A percentile compares a stretch with the other conserved stretches of the same genome.
These are phyloP conservation scores for Melocanna baccifera DNA, from an alignment of 176 grass and related monocot species.

Conservation along the genomic window DNA sequence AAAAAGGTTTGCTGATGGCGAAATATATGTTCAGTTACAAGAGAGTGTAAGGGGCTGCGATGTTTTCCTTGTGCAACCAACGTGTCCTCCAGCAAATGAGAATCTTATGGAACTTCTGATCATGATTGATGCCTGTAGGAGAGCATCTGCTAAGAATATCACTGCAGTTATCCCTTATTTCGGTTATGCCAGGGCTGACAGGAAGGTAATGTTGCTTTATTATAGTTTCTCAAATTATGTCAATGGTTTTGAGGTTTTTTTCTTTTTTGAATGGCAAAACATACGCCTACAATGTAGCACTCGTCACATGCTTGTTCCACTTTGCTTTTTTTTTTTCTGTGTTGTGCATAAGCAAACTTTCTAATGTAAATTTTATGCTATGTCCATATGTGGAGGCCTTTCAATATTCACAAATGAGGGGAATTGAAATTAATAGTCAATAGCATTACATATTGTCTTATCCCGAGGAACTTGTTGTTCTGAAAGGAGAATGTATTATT, in stretches of 20 bases:
- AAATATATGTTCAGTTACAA: slow-evolving; percentile 99
- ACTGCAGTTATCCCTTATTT: slow-evolving; percentile 99
- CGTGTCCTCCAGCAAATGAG: slow-evolving; percentile 93
- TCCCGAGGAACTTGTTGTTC: neutral
- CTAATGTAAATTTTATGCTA: neutral
- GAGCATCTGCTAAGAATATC: slow-evolving; percentile 97
- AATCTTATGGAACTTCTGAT: slow-evolving; percentile 98
- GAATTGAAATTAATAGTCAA: neutral
- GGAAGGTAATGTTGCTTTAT: slow-evolving; percentile 59
- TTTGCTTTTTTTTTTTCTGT: slow-evolving; percentile 13
- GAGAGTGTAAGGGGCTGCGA: slow-evolving; percentile 95
- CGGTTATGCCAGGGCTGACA: slow-evolving; percentile 96
- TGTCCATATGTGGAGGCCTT: neutral
- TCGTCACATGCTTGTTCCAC: neutral
- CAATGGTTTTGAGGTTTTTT: neutral
- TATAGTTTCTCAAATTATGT: neutral
- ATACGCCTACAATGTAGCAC: neutral
- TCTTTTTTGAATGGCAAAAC: neutral
- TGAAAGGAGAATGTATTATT: neutral
- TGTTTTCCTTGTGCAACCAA: slow-evolving; percentile 92
- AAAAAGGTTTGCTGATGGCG: slow-evolving; percentile 89
- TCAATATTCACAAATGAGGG: neutral
- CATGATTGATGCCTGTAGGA: slow-evolving; percentile 97
- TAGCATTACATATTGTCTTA: neutral
- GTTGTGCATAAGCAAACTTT: neutral